Percentiles rank a stretch among this genome's conserved stretches.
Conservation (phyloP, 2,329 filamentous ascomycete genomes). For the Colletotrichum magnum region DNA sequence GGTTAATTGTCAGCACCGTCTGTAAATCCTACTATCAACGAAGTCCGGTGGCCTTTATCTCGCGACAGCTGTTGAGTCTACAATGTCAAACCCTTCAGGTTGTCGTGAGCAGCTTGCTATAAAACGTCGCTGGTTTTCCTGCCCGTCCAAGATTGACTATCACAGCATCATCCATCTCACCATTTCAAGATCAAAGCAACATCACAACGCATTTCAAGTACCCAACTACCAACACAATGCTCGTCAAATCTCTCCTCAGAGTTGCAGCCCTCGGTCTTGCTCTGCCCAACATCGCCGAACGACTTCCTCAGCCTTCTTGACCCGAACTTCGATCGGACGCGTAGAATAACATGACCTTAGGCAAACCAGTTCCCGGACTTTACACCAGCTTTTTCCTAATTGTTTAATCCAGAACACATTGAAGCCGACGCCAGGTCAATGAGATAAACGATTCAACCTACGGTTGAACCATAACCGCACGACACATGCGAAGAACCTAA, state of each 20-base stretch:
- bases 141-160: background rate
- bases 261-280: background rate
- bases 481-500: too few relatives aligned
- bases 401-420: too few relatives aligned
- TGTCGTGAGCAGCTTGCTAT: background rate
- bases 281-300: background rate
- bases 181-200: background rate
- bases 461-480: too few relatives aligned
- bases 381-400: too few relatives aligned
- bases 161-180: background rate
- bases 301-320: too few relatives aligned
- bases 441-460: too few relatives aligned
- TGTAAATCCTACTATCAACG: background rate
- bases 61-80: background rate
- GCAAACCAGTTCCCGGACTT: too few relatives aligned
- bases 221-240: background rate
- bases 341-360: too few relatives aligned
- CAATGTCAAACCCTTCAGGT: background rate
- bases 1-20: background rate
- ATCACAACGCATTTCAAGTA: background rate
- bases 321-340: too few relatives aligned
- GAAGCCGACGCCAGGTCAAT: too few relatives aligned
- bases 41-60: background rate
- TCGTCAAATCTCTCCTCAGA: background rate
- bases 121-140: background rate